Conservation (phyloP, 768 basidiomycete species). For the Amanita fuliginea region DNA sequence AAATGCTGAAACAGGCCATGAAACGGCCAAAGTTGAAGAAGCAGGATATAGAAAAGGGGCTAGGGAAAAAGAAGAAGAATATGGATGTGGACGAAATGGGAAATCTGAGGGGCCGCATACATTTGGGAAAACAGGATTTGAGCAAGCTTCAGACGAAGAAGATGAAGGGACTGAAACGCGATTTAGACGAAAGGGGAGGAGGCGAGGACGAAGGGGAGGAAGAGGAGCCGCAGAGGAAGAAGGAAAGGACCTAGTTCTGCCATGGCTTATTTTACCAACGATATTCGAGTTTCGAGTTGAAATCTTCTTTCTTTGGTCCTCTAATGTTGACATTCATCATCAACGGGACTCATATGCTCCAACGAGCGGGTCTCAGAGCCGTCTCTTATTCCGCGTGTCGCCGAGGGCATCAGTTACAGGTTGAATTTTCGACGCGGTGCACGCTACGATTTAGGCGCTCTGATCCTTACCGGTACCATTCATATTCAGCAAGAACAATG, state of each 20-base stretch:
- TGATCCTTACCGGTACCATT: not conserved
- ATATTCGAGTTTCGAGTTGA: not conserved
- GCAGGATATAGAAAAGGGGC: slow-evolving; percentile 71
- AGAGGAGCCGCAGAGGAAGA: slow-evolving; percentile 7
- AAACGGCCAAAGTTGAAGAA: slow-evolving; percentile 83
- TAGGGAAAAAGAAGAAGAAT: slow-evolving; percentile 93
- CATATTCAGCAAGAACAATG: slow-evolving; percentile 4
- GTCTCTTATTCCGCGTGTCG: not conserved
- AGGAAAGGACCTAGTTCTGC: too few species aligned
- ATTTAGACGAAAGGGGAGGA: slow-evolving; percentile 13
- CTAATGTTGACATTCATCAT: not conserved
- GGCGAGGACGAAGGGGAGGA: slow-evolving; percentile 14
- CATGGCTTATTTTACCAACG: too few species aligned
- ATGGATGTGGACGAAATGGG: slow-evolving; percentile 98
- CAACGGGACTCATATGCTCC: not conserved
- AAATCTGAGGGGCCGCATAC: slow-evolving; percentile 82
- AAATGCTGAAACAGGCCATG: slow-evolving; percentile 72
- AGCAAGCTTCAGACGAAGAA: slow-evolving; percentile 80
- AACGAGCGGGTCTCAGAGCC: not conserved
- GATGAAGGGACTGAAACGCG: slow-evolving; percentile 76
- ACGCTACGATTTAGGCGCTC: slow-evolving; percentile 3
- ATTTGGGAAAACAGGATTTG: slow-evolving; percentile 85
- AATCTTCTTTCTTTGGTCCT: not conserved
- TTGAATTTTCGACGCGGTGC: not conserved
- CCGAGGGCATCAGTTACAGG: not conserved